Evolutionary conservation across 2,329 filamentous ascomycete genomes (phyloP).

Genomic region (Colletotrichum phormii): DNA sequence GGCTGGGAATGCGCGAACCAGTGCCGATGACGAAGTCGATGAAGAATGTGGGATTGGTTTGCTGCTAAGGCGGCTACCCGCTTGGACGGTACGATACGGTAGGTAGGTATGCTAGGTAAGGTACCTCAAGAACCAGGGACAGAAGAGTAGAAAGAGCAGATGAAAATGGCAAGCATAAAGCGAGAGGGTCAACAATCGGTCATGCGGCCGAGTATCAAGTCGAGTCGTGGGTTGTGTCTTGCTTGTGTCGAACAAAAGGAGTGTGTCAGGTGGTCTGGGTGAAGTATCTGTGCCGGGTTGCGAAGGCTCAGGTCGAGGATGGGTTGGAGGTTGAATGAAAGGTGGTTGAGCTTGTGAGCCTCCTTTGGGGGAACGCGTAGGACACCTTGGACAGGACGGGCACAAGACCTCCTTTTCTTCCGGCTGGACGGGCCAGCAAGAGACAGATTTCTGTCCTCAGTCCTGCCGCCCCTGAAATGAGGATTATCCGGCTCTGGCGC

Average conservation of each 20-base stretch:
- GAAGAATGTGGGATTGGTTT: neutral
- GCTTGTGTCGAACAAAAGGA: constrained; percentile 1
- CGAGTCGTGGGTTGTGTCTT: neutral
- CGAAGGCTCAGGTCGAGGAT: neutral
- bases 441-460: constrained; percentile 8
- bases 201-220: constrained; percentile 14
- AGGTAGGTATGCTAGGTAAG: neutral
- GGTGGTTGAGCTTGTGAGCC: constrained; percentile 19
- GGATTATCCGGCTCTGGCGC: constrained; percentile 31
- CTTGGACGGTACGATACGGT: neutral
- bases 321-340: constrained; percentile 1
- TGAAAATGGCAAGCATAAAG: constrained; percentile 2
- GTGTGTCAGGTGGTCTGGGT: constrained; percentile 31
- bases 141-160: constrained; percentile 6
- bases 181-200: constrained; percentile 19
- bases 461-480: constrained; percentile 29
- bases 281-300: neutral
- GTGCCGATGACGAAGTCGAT: constrained; percentile 34
- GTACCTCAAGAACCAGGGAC: constrained; percentile 17
- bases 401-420: constrained; percentile 30
- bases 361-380: neutral
- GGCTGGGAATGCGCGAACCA: neutral
- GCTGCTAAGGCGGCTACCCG: constrained; percentile 1
- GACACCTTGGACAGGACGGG: neutral
- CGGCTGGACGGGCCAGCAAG: neutral